A percentile compares a stretch with the other conserved stretches of the same genome.
Conservation (phyloP, 2,329 filamentous ascomycete species). For the Aspergillus candidus region DNA sequence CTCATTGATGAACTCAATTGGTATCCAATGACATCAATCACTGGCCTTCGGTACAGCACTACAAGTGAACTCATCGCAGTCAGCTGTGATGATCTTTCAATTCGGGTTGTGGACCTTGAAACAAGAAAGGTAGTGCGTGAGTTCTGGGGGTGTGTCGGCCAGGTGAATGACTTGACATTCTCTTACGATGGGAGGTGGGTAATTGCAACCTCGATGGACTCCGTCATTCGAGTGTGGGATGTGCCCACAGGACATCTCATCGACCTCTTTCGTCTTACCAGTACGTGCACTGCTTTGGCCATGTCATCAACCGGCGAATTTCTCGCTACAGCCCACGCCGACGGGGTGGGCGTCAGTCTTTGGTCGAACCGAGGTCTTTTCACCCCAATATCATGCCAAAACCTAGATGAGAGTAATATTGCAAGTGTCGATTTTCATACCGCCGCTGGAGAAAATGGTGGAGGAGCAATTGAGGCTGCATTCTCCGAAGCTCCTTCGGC, state of each 20-base stretch:
- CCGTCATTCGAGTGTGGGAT: slow-evolving; percentile 83
- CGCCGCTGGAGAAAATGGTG: slow-evolving; percentile 73
- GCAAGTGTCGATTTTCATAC: slow-evolving; percentile 62
- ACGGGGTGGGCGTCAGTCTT: slow-evolving; percentile 79
- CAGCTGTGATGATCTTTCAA: slow-evolving; percentile 79
- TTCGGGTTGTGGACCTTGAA: slow-evolving; percentile 83
- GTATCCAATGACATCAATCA: slow-evolving; percentile 69
- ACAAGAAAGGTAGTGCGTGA: slow-evolving; percentile 89
- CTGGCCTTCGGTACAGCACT: slow-evolving; percentile 71
- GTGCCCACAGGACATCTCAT: slow-evolving; percentile 92
- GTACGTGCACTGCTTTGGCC: slow-evolving; percentile 73
- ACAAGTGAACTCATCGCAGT: slow-evolving; percentile 81
- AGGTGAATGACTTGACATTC: slow-evolving; percentile 78
- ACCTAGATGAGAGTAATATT: slow-evolving; percentile 74
- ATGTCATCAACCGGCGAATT: slow-evolving; percentile 91
- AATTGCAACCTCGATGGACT: slow-evolving; percentile 76
- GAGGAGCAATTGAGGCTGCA: slow-evolving; percentile 68
- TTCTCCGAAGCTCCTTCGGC: slow-evolving; percentile 53
- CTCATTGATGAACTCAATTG: slow-evolving; percentile 78
- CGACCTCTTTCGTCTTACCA: slow-evolving; percentile 76
- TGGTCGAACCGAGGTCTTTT: slow-evolving; percentile 95
- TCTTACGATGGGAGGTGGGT: slow-evolving; percentile 93
- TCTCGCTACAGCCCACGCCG: slow-evolving; percentile 80
- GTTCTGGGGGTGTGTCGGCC: slow-evolving; percentile 71
- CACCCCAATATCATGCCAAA: slow-evolving; percentile 76